Evolutionary conservation across 192 early-diverging fungal species (phyloP).

Genomic region (Coemansia sp.): DNA sequence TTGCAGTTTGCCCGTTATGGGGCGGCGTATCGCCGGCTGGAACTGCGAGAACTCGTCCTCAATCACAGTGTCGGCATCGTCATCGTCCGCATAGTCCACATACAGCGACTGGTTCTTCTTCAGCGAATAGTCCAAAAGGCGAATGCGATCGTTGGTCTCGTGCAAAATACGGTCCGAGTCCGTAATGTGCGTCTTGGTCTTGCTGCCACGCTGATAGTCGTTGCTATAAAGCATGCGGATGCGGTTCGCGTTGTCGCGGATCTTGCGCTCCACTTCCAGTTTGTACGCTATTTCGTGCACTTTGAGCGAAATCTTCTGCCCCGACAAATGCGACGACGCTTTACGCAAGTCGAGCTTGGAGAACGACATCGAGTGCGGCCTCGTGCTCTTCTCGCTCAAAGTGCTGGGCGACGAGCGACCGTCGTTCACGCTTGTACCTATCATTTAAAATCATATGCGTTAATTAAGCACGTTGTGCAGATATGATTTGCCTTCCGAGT

Average conservation of each 20-base stretch:
- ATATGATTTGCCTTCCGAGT: not conserved
- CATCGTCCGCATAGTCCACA: constrained; percentile 72
- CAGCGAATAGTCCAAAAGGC: constrained; percentile 67
- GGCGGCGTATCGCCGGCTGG: constrained; percentile 66
- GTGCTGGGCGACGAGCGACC: constrained; percentile 26
- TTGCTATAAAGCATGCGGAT: constrained; percentile 50
- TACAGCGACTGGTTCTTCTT: constrained; percentile 87
- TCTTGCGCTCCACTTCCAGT: constrained; percentile 91
- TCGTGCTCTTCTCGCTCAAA: constrained; percentile 14
- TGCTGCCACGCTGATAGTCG: constrained; percentile 49
- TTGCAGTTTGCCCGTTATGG: constrained; percentile 71
- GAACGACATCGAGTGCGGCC: constrained; percentile 43
- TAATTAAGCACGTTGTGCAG: constrained; percentile 1
- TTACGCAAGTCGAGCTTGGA: constrained; percentile 66
- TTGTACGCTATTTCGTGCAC: constrained; percentile 86
- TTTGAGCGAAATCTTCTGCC: constrained; percentile 76
- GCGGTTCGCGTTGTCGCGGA: constrained; percentile 62
- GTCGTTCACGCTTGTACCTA: constrained; percentile 20
- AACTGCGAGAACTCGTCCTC: constrained; percentile 23
- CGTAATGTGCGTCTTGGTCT: constrained; percentile 48
- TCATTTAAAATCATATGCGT: not conserved
- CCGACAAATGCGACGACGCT: constrained; percentile 64
- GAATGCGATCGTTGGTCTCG: constrained; percentile 75
- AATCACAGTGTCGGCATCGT: constrained; percentile 61
- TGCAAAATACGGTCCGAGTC: constrained; percentile 44